Conservation (phyloP, 139 green algal genomes). For the Volvox reticuliferus region DNA sequence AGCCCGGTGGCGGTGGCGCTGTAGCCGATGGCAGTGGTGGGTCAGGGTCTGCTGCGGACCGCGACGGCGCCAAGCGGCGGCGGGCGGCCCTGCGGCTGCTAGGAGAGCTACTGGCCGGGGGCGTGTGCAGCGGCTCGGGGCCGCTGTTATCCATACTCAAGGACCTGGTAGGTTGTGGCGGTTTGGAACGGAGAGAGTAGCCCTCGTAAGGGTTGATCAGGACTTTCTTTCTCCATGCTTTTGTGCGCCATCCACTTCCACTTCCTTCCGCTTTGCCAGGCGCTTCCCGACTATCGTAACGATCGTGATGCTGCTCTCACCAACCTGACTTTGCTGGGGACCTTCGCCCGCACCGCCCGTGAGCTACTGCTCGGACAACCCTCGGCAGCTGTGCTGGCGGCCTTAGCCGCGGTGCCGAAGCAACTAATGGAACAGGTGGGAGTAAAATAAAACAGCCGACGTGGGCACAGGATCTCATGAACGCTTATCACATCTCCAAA, state of each 20-base stretch:
- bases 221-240: no score
- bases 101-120: conserved; percentile 85
- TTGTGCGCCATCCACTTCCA: no score
- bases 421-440: conserved; percentile 37
- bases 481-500: no score
- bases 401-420: conserved; percentile 40
- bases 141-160: conserved; percentile 76
- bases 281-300: conserved; percentile 37
- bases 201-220: no score
- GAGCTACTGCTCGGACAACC: conserved; percentile 77
- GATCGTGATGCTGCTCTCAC: conserved; percentile 70
- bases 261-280: no score
- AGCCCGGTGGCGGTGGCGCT: neutral
- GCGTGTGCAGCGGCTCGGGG: conserved; percentile 68
- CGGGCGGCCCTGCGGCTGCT: conserved; percentile 85
- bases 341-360: conserved; percentile 76
- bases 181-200: neutral
- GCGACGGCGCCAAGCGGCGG: conserved; percentile 56
- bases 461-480: no score
- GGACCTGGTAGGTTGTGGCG: conserved; percentile 46
- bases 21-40: neutral
- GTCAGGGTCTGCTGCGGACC: conserved; percentile 66
- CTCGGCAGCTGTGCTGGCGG: neutral
- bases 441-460: neutral
- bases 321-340: conserved; percentile 77